A percentile compares a stretch with the other conserved stretches of the same genome.
Evolutionary conservation across 139 green algal genomes (phyloP).

Genomic region (Chlamydomonas sphaeroides): DNA sequence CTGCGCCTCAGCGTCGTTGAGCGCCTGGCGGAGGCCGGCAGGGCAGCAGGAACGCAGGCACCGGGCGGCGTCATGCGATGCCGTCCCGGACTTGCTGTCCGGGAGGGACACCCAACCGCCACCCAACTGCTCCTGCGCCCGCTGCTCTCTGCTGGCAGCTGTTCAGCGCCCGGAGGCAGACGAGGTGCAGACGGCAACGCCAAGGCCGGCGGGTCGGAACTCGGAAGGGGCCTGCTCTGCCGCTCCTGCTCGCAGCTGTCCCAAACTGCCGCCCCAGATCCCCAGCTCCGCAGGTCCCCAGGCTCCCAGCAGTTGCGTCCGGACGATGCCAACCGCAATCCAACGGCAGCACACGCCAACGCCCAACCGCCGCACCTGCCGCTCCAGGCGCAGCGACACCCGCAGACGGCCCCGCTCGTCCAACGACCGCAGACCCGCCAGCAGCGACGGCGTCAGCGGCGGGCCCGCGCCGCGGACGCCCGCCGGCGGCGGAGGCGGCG

Average conservation of each 20-base stretch:
- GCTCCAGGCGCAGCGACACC: conserved; percentile 50
- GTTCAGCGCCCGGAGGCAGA: too few relatives aligned
- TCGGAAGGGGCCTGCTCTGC: too few relatives aligned
- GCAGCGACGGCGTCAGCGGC: conserved; percentile 10
- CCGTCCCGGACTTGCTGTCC: too few relatives aligned
- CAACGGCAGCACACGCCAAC: not conserved
- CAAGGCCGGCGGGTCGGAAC: too few relatives aligned
- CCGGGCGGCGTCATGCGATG: too few relatives aligned
- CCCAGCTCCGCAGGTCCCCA: too few relatives aligned
- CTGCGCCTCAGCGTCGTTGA: conserved; percentile 51
- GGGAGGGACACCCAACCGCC: too few relatives aligned
- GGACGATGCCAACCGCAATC: not conserved
- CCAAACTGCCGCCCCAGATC: too few relatives aligned
- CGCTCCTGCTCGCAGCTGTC: too few relatives aligned
- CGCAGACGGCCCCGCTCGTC: conserved; percentile 3
- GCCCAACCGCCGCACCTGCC: conserved; percentile 15
- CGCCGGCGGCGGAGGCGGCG: not conserved
- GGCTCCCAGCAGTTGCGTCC: too few relatives aligned
- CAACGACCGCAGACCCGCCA: not conserved
- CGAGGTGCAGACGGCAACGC: not conserved
- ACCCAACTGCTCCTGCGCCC: too few relatives aligned
- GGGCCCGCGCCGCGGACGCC: not conserved
- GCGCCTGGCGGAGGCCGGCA: not conserved
- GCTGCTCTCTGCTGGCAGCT: too few relatives aligned
- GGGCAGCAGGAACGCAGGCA: not conserved